A percentile compares a stretch with the other conserved stretches of the same genome.
phyloP scores from a whole-genome alignment of 2,329 filamentous ascomycete species.

The Myriangium duriaei region DNA sequence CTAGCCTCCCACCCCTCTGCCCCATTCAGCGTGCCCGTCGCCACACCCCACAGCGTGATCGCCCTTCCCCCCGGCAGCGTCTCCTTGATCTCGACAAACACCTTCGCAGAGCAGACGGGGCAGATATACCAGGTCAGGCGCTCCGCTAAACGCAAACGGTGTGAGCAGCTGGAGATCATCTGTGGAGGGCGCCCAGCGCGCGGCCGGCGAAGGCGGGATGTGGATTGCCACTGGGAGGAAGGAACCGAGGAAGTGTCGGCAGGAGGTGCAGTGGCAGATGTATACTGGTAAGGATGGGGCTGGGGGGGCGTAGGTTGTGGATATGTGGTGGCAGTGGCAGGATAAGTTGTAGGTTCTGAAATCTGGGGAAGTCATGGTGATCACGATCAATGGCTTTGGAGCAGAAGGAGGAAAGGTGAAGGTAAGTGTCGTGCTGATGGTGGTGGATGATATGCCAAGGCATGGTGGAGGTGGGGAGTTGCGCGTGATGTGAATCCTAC shows the following conservation, averaged over 20 bases:
- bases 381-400: no score
- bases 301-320: background rate
- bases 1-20: background rate
- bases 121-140: background rate
- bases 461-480: no score
- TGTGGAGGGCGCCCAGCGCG: background rate
- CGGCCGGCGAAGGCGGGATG: background rate
- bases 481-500: no score
- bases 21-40: background rate
- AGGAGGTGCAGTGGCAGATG: background rate
- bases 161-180: no score
- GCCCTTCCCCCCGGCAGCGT: background rate
- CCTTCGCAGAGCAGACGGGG: background rate
- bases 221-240: background rate
- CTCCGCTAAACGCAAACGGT: no score
- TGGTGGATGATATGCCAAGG: no score
- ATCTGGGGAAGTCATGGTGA: no score
- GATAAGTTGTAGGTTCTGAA: no score
- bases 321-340: background rate
- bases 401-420: no score
- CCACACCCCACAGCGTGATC: background rate
- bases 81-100: background rate
- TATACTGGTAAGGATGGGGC: background rate
- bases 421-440: no score
- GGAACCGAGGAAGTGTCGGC: background rate